Evolutionary conservation across 1,139 yeast species (phyloP).

Genomic region (Zygosaccharomyces sapae): DNA sequence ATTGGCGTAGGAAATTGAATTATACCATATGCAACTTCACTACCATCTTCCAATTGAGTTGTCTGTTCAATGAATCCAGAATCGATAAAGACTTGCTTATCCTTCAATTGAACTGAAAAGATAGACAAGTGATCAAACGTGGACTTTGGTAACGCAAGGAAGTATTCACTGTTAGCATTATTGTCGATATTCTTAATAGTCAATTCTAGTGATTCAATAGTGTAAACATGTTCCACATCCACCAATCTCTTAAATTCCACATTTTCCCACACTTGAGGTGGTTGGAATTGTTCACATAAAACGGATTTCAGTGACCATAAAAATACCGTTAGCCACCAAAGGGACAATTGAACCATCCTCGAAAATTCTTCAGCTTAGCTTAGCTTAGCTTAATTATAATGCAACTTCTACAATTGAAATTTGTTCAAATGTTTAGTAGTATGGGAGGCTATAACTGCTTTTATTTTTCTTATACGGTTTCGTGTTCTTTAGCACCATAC

Average conservation of each 20-base stretch:
- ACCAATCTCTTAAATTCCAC: constrained; percentile 41
- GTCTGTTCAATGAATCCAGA: constrained; percentile 37
- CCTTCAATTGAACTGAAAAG: constrained; percentile 42
- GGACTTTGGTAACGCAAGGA: constrained; percentile 46
- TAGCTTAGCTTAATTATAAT: neutral
- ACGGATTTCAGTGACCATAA: constrained; percentile 10
- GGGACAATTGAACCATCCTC: constrained; percentile 9
- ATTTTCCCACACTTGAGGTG: constrained; percentile 38
- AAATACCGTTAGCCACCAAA: constrained; percentile 14
- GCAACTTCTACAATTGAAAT: neutral
- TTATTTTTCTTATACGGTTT: neutral
- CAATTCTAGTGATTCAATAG: constrained; percentile 57
- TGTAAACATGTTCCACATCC: constrained; percentile 65
- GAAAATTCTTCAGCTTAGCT: neutral
- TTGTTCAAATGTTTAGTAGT: neutral
- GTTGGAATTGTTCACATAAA: constrained; percentile 20
- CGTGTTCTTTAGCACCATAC: neutral
- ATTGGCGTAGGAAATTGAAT: constrained; percentile 61
- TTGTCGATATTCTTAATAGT: constrained; percentile 56
- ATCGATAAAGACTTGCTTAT: constrained; percentile 36
- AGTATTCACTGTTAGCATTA: constrained; percentile 54
- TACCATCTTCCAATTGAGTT: constrained; percentile 28
- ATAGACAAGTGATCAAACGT: constrained; percentile 47
- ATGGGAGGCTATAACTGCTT: neutral
- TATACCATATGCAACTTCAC: constrained; percentile 41